Base-by-base conservation (phyloP, 1,284 basidiomycete genomes). In the Moniliella sp. region DNA sequence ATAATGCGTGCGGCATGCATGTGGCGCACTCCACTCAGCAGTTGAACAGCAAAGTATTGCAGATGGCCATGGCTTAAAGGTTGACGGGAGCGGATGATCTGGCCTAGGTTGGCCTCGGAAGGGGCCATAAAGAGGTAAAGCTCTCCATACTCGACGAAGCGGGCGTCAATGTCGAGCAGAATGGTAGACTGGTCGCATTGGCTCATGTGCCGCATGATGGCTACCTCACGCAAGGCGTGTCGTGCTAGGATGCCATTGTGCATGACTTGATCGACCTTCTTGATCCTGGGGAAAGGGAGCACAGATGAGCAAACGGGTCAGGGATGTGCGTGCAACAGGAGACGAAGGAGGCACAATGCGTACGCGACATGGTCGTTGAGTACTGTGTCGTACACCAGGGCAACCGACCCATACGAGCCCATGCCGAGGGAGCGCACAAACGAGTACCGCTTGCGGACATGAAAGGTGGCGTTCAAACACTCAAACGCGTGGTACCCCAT, bases 381-480 rank as follows among this genome's bases (percentile, higher is more conserved):
- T 28, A 48, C 37, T 18, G 40, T 31, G 30, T 59, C 56, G 13
- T 42, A 37, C 5, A 46, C 47, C 7, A 59, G 41, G 4, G 56
- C 56, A 2, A 59, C 56, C 25, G 51, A 59, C 9, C 56, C 56
- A 25, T 59, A 59, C 4, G 56, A 50, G 11, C 56, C 56, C 15
- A 57, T 47, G 32, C 56, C 56, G 26, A 59, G 46, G 32, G 55
- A 51, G 13, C 56, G 49, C 7, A 53, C 31, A 25, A 57, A 53
- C 3, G 46, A 42, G 31, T 59, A 59, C 2, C 52, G 42, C 39
- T 48, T 50, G 31, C 46, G 44, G 8, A 59, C 56, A 34, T 57
- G 46, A 33, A 59, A 59, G 7, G 51, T 51, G 13, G 54, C 47
- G 18, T 47, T 45, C 12, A 56, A 43, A 28, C 54, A 59, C 32